Conservation (phyloP, 1,139 yeast genomes). For the Diutina pseudorugosa region DNA sequence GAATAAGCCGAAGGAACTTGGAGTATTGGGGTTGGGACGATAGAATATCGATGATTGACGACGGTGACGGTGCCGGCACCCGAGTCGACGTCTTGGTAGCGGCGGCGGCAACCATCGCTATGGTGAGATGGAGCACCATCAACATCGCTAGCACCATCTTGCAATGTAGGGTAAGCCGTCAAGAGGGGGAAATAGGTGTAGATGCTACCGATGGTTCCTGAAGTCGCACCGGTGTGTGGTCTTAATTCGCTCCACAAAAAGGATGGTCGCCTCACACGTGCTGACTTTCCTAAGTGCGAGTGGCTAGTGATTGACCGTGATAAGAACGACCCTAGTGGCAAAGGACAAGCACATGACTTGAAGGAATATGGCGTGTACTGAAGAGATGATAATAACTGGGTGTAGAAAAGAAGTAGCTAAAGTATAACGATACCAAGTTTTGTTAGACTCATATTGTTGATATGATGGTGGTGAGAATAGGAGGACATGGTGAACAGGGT, state of each 20-base stretch:
- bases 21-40: conserved; percentile 69
- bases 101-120: neutral
- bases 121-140: neutral
- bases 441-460: too few relatives aligned
- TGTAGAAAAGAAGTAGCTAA: too few relatives aligned
- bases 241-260: neutral
- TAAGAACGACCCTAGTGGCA: too few relatives aligned
- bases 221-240: neutral
- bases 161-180: too few relatives aligned
- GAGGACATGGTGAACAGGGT: too few relatives aligned
- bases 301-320: neutral
- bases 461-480: too few relatives aligned
- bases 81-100: conserved; percentile 7
- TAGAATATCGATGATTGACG: conserved; percentile 64
- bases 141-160: neutral
- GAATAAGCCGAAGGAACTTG: conserved; percentile 51
- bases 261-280: neutral
- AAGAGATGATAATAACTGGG: too few relatives aligned
- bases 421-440: too few relatives aligned
- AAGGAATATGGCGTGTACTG: too few relatives aligned
- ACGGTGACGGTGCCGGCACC: conserved; percentile 15
- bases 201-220: neutral
- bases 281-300: neutral
- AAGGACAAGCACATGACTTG: too few relatives aligned
- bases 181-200: neutral